These are phyloP conservation scores for Protomyces macrosporus DNA, from an alignment of 1,139 yeast genomes.

Conservation along the genomic window DNA sequence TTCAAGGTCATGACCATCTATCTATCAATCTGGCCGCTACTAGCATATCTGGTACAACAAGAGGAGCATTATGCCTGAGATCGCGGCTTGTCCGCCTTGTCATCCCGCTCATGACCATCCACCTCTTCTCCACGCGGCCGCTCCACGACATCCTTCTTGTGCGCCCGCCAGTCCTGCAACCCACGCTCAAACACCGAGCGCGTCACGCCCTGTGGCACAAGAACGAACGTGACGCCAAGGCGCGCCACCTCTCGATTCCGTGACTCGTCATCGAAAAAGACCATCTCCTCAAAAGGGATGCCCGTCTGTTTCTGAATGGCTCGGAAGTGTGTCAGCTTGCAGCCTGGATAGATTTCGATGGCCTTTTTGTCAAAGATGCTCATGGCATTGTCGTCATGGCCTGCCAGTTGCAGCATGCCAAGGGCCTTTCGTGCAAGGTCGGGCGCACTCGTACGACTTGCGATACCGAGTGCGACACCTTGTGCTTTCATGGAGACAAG, in stretches of 20 bases:
- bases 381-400: constrained; percentile 44
- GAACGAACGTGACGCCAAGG: constrained; percentile 58
- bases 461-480: constrained; percentile 49
- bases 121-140: neutral
- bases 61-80: too few relatives aligned
- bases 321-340: constrained; percentile 57
- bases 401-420: constrained; percentile 45
- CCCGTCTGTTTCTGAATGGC: constrained; percentile 48
- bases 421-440: constrained; percentile 55
- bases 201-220: constrained; percentile 52
- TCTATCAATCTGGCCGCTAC: neutral
- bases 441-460: constrained; percentile 62
- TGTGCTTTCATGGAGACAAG: constrained; percentile 44
- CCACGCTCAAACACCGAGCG: constrained; percentile 47
- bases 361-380: constrained; percentile 40
- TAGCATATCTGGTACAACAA: too few relatives aligned
- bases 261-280: constrained; percentile 64
- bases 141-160: neutral
- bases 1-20: neutral
- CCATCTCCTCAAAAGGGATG: constrained; percentile 49
- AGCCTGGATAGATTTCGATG: constrained; percentile 34
- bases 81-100: neutral
- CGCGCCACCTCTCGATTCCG: constrained; percentile 61
- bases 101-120: neutral
- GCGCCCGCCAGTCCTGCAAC: constrained; percentile 42